Evolutionary conservation across 306 rosid genomes (phyloP).

Genomic region (Medicago arabica): DNA sequence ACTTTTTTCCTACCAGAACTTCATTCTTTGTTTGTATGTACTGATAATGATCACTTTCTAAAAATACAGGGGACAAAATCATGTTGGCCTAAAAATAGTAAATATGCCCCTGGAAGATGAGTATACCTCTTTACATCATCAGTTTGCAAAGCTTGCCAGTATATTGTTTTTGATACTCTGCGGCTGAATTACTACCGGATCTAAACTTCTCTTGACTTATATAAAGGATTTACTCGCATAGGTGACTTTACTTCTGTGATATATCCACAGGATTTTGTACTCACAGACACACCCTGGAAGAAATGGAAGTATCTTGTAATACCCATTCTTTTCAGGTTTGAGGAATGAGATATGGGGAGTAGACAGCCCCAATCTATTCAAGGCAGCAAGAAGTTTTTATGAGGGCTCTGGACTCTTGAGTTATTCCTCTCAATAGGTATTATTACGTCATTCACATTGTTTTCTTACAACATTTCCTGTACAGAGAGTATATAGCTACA

Average conservation of each 20-base stretch:
- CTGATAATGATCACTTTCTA: slow-evolving; percentile 37
- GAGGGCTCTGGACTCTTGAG: slow-evolving; percentile 30
- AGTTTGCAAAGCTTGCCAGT: slow-evolving; percentile 39
- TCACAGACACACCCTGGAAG: slow-evolving; percentile 22
- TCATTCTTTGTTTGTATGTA: slow-evolving; percentile 10
- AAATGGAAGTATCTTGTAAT: slow-evolving; percentile 32
- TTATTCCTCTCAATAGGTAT: slow-evolving; percentile 26
- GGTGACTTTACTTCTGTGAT: slow-evolving; percentile 49
- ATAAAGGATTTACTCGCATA: slow-evolving; percentile 40
- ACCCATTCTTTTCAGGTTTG: slow-evolving; percentile 46
- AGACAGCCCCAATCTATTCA: slow-evolving; percentile 30
- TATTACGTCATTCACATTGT: slow-evolving; percentile 42
- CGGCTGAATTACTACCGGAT: slow-evolving; percentile 39
- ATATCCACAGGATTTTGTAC: slow-evolving; percentile 20
- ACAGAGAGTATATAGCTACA: slow-evolving; percentile 44
- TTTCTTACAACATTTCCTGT: slow-evolving; percentile 45
- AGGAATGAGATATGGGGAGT: slow-evolving; percentile 36
- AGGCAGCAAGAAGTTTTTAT: slow-evolving; percentile 28
- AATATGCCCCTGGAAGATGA: slow-evolving; percentile 58
- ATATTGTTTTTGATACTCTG: slow-evolving; percentile 46
- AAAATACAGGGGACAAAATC: slow-evolving; percentile 64
- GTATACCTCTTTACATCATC: slow-evolving; percentile 34
- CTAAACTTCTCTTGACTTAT: slow-evolving; percentile 39
- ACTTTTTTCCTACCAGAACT: slow-evolving; percentile 14
- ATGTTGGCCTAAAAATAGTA: slow-evolving; percentile 81